Base-by-base conservation (phyloP, 805 yeast species). In the Henningerozyma blattae region DNA sequence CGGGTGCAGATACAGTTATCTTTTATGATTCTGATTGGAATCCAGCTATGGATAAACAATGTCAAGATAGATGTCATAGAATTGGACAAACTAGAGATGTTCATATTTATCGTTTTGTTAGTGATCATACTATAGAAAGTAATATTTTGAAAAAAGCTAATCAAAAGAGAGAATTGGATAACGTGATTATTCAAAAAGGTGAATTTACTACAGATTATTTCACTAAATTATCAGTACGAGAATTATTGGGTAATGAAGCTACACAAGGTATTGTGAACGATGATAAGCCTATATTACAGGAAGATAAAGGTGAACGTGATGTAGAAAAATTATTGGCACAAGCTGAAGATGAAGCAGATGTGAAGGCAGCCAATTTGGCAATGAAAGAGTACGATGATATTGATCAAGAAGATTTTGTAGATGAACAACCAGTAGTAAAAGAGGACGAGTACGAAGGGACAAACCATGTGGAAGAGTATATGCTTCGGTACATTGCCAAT, bases 11-110 rank as follows among this genome's bases (percentile, higher is more conserved):
- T 51, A 91, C 98, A 0, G 99, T 91, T 29, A 85, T 91, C 6
- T 93, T 91, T 60, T 91, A 93, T 56, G 99, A 91, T 58, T 85
- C 95, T 3, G 98, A 89, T 59, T 89, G 98, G 98, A 91, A 91
- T 53, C 99, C 99, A 2, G 94, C 97, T 1, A 91, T 91, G 96
- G 99, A 91, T 56, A 85, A 86, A 52, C 99, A 91, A 59, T 91
- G 98, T 61, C 98, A 91, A 59, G 99, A 91, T 60, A 77, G 99
- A 57, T 91, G 97, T 61, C 99, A 91, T 56, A 79, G 99, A 65
- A 91, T 91, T 55, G 99, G 99, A 5, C 99, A 91, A 57, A 85
- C 94, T 14, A 70, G 98, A 50, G 98, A 91, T 54, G 99, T 91
- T 24, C 98, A 91, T 56, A 91, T 91, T 37, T 91, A 93, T 62